Evolutionary conservation across 1,284 basidiomycete genomes (phyloP).

Genomic region (Wolfiporia cocos): DNA sequence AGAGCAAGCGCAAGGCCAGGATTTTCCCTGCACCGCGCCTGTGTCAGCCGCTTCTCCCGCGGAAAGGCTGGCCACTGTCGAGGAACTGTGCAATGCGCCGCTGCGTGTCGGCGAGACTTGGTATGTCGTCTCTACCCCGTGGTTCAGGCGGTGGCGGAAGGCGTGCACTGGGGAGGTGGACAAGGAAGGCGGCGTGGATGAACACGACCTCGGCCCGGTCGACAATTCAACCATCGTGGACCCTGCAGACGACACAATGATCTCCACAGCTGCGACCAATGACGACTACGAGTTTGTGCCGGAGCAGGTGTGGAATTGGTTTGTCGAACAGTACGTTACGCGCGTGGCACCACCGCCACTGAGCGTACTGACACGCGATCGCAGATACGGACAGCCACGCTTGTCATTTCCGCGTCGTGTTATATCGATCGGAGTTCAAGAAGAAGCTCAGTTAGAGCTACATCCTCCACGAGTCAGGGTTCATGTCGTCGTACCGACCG

Average conservation of each 20-base stretch:
- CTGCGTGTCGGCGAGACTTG: constrained; percentile 69
- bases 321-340: constrained; percentile 34
- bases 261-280: constrained; percentile 44
- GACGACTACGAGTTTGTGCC: constrained; percentile 80
- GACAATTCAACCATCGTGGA: constrained; percentile 67
- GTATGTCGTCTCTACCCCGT: constrained; percentile 67
- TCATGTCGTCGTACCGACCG: constrained; percentile 33
- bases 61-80: constrained; percentile 46
- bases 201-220: constrained; percentile 65
- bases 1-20: constrained; percentile 59
- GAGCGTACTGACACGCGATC: too few species aligned
- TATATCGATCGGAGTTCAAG: constrained; percentile 49
- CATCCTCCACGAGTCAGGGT: constrained; percentile 68
- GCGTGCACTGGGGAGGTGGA: constrained; percentile 61
- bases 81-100: constrained; percentile 35
- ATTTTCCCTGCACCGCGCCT: constrained; percentile 13
- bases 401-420: constrained; percentile 61
- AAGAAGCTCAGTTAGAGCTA: constrained; percentile 67
- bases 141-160: constrained; percentile 73
- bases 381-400: constrained; percentile 64
- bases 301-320: constrained; percentile 62
- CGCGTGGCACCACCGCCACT: too few species aligned
- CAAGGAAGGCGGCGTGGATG: constrained; percentile 57
- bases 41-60: constrained; percentile 26
- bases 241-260: constrained; percentile 40